Conservation (phyloP, 257 asterid species). For the Solanum bukasovii region DNA sequence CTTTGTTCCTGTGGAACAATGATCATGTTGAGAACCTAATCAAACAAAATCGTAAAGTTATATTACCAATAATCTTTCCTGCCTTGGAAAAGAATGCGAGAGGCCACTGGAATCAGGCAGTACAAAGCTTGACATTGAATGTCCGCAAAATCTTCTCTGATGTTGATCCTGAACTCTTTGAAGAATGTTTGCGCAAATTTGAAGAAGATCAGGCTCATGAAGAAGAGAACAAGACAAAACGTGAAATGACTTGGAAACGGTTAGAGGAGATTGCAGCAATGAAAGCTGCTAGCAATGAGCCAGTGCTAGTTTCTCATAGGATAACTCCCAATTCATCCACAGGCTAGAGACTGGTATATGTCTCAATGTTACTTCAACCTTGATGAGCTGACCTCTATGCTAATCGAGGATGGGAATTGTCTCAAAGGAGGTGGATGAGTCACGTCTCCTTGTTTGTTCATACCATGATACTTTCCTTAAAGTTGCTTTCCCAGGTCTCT, state of each 20-base stretch:
- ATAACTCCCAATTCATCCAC: constrained; percentile 12
- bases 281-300: constrained; percentile 47
- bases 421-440: not conserved
- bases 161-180: constrained; percentile 54
- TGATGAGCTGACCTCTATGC: not conserved
- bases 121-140: constrained; percentile 69
- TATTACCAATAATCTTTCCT: constrained; percentile 71
- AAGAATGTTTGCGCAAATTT: constrained; percentile 63
- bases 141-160: constrained; percentile 85
- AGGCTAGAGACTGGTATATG: constrained; percentile 14
- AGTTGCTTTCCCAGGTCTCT: not conserved
- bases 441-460: not conserved
- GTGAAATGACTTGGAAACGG: constrained; percentile 64
- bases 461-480: not conserved
- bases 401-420: not conserved
- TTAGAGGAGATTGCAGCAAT: constrained; percentile 57
- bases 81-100: constrained; percentile 64
- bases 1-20: constrained; percentile 86
- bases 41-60: constrained; percentile 70
- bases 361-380: not conserved
- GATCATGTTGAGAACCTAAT: constrained; percentile 79
- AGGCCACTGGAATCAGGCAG: constrained; percentile 91
- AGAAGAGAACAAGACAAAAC: constrained; percentile 43
- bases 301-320: constrained; percentile 42
- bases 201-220: constrained; percentile 60